These are phyloP conservation scores for Saccharomyces jurei DNA, from an alignment of 805 yeast genomes.

Conservation along the genomic window DNA sequence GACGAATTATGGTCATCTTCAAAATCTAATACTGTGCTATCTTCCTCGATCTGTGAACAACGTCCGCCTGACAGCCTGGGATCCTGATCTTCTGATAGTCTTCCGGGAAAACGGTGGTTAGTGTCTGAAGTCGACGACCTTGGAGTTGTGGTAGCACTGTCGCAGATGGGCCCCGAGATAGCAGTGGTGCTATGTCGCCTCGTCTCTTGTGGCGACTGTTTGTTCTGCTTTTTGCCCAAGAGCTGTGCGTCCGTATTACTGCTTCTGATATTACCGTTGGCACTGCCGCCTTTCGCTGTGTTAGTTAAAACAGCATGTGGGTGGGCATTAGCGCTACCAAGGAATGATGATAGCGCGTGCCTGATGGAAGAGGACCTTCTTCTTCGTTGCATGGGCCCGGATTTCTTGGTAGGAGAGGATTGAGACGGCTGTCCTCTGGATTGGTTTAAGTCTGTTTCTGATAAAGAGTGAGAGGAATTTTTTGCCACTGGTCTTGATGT, in stretches of 20 bases:
- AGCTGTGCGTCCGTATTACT: neutral
- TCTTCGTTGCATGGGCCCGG: conserved; percentile 2
- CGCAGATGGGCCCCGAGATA: neutral
- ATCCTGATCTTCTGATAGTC: neutral
- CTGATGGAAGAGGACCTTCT: conserved; percentile 23
- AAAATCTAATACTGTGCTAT: neutral
- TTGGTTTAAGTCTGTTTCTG: neutral
- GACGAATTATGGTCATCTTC: neutral
- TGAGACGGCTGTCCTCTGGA: neutral
- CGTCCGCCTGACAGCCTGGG: neutral
- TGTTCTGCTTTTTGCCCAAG: neutral
- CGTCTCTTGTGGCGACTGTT: neutral
- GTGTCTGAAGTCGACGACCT: neutral
- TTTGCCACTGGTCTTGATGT: neutral
- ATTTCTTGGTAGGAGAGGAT: conserved; percentile 1
- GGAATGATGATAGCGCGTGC: conserved; percentile 18
- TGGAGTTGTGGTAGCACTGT: neutral
- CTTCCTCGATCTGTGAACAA: neutral
- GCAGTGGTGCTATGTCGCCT: neutral
- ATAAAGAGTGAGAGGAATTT: neutral
- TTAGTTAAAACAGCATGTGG: neutral
- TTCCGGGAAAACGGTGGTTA: neutral
- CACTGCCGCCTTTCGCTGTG: neutral
- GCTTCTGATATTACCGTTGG: neutral
- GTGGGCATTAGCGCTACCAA: conserved; percentile 4